These are phyloP conservation scores for Phaeosphaeria sp. DNA, from an alignment of 2,329 filamentous ascomycete species.

Conservation along the genomic window DNA sequence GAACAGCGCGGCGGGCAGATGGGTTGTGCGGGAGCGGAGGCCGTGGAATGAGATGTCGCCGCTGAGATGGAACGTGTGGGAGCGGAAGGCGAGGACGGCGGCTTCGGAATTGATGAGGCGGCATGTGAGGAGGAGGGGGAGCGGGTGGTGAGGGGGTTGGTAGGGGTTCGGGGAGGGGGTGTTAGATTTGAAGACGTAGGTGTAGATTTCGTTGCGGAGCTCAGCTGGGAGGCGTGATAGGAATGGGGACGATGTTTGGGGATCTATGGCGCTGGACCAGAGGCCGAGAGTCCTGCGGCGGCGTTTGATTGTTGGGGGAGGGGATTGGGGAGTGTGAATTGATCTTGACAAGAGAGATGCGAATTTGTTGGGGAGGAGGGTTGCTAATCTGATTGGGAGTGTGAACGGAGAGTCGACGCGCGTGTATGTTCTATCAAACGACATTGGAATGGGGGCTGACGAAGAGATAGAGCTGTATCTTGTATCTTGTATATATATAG, in stretches of 20 bases:
- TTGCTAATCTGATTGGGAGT: background rate
- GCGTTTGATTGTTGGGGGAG: background rate
- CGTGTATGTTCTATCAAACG: no score
- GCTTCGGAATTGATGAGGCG: background rate
- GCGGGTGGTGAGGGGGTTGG: background rate
- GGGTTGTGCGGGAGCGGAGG: background rate
- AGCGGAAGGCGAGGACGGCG: background rate
- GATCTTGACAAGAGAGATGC: no score
- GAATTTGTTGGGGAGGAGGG: background rate
- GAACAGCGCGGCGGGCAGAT: background rate
- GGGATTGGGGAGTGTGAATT: no score
- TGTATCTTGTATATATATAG: no score
- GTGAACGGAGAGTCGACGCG: no score
- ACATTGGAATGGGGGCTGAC: no score
- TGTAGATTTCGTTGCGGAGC: background rate
- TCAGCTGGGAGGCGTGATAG: background rate
- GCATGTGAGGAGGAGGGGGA: background rate
- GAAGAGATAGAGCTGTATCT: no score
- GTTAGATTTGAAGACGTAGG: background rate
- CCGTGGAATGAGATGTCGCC: background rate
- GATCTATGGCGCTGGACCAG: background rate
- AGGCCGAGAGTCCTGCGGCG: background rate
- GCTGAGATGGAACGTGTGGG: background rate
- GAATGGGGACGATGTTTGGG: background rate
- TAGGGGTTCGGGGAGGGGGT: background rate